These are phyloP conservation scores for Paracoccidioides lutzii DNA, from an alignment of 2,329 filamentous ascomycete species.

Conservation along the genomic window DNA sequence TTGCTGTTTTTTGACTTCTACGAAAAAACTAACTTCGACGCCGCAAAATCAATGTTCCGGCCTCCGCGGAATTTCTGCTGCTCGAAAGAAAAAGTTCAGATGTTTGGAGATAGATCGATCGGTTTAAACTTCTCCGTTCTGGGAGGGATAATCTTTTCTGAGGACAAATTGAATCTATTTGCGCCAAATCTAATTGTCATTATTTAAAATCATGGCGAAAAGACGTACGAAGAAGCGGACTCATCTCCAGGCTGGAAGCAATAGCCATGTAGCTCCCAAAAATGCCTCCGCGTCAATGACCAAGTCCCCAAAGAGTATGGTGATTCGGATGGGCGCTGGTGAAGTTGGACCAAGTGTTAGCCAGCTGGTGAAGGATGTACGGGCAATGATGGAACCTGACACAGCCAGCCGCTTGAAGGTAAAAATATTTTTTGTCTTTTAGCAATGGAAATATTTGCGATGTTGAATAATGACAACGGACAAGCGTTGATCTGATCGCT, in stretches of 20 bases:
- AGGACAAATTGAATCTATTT: background rate
- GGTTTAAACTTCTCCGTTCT: background rate
- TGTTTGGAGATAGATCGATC: too few species aligned
- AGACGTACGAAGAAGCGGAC: slow-evolving; percentile 79
- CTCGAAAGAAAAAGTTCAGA: slow-evolving; percentile 6
- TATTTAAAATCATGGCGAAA: slow-evolving; percentile 52
- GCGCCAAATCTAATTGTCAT: background rate
- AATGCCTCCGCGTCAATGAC: slow-evolving; percentile 44
- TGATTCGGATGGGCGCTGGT: slow-evolving; percentile 89
- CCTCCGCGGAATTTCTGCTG: background rate
- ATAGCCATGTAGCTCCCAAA: slow-evolving; percentile 43
- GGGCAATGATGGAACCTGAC: slow-evolving; percentile 88
- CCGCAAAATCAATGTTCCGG: slow-evolving; percentile 28
- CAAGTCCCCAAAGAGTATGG: slow-evolving; percentile 85
- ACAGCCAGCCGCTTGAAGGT: slow-evolving; percentile 76
- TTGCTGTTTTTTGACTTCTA: background rate
- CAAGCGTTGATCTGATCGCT: background rate
- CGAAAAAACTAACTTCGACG: slow-evolving; percentile 21
- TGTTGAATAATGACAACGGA: slow-evolving; percentile 5
- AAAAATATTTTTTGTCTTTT: slow-evolving; percentile 6
- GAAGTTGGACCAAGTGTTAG: slow-evolving; percentile 85
- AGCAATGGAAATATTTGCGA: background rate
- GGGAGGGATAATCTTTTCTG: background rate
- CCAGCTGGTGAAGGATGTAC: slow-evolving; percentile 82
- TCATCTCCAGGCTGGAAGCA: slow-evolving; percentile 54